These are phyloP conservation scores for Lumnitzera racemosa DNA, from an alignment of 345 rosid genomes.

Conservation along the genomic window DNA sequence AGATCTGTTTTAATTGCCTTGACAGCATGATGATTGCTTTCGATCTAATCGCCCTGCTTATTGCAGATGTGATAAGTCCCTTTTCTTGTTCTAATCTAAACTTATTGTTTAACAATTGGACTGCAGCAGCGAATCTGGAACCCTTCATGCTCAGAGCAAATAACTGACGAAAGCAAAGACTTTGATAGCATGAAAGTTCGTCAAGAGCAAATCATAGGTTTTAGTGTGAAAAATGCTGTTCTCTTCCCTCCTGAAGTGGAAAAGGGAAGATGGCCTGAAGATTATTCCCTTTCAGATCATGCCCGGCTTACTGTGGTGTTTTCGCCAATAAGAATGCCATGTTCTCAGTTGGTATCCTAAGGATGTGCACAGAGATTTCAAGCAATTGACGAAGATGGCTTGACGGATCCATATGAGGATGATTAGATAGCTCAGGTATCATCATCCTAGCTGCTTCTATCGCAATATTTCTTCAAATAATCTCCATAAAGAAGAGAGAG, in stretches of 20 bases:
- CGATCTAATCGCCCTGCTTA: no score
- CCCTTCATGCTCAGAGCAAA: constrained; percentile 40
- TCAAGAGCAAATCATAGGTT: constrained; percentile 59
- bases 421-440: no score
- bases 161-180: constrained; percentile 23
- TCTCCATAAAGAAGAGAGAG: no score
- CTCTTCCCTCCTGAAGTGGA: constrained; percentile 86
- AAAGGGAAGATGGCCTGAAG: constrained; percentile 87
- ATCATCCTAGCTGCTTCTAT: no score
- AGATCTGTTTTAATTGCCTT: no score
- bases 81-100: neutral
- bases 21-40: no score
- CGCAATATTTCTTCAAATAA: no score
- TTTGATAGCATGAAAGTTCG: constrained; percentile 18
- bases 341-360: constrained; percentile 19
- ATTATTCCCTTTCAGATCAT: constrained; percentile 80
- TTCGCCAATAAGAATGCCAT: constrained; percentile 64
- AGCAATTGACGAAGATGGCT: neutral
- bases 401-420: no score
- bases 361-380: neutral
- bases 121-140: constrained; percentile 85
- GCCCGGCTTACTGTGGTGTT: constrained; percentile 82
- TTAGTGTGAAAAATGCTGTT: constrained; percentile 64
- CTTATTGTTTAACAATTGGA: constrained; percentile 3
- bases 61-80: no score